Percentiles rank a stretch among this genome's conserved stretches.
Evolutionary conservation across 352 stramenopile genomes (phyloP).

Genomic region (Hyaloperonospora brassicae): DNA sequence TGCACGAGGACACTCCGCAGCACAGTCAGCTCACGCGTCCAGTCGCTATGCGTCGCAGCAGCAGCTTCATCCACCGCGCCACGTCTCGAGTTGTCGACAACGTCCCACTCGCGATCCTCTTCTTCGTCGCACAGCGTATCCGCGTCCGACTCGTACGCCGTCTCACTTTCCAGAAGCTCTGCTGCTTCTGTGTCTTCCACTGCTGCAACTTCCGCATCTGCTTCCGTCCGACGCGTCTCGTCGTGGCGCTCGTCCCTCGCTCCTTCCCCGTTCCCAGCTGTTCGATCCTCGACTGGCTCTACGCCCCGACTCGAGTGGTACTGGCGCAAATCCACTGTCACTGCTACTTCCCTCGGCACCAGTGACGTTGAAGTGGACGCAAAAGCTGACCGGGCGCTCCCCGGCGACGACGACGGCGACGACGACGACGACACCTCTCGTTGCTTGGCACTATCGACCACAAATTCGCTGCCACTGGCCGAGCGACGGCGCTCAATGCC

Average conservation of each 20-base stretch:
- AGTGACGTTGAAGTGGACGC: conserved; percentile 1
- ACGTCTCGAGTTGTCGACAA: conserved; percentile 24
- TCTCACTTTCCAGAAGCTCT: conserved; percentile 17
- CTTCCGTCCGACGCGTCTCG: background rate
- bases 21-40: conserved; percentile 34
- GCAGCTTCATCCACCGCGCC: conserved; percentile 23
- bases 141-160: conserved; percentile 45
- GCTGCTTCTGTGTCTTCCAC: conserved; percentile 8
- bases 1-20: conserved; percentile 52
- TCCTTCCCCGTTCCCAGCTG: conserved; percentile 2
- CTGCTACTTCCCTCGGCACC: conserved; percentile 20
- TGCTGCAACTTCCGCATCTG: conserved; percentile 6
- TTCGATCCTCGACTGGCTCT: conserved; percentile 1
- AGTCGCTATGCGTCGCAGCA: conserved; percentile 27
- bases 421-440: too few species aligned
- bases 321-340: conserved; percentile 31
- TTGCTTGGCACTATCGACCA: too few species aligned
- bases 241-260: conserved; percentile 16
- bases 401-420: too few species aligned
- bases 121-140: conserved; percentile 59
- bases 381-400: too few species aligned
- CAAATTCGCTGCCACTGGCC: conserved; percentile 16
- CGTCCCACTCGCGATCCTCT: conserved; percentile 42
- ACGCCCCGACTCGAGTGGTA: conserved; percentile 14
- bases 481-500: conserved; percentile 54